Evolutionary conservation across 1,139 yeast genomes (phyloP).

Genomic region (Saccharomyces hybrid): DNA sequence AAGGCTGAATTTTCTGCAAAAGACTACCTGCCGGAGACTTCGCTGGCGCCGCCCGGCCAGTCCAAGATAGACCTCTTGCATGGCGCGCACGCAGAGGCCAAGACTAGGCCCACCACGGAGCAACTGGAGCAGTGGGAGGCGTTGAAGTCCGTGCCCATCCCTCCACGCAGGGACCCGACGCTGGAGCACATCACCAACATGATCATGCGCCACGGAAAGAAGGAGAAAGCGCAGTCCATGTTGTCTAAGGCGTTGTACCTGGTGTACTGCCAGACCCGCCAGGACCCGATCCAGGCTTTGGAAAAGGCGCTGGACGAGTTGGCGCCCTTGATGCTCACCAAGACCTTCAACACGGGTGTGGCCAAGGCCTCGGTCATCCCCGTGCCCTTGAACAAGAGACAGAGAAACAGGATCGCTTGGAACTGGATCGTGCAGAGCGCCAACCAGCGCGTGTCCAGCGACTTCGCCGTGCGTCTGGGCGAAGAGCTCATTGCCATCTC

Average conservation of each 20-base stretch:
- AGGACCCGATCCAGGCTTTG: conserved; percentile 68
- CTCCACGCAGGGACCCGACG: conserved; percentile 60
- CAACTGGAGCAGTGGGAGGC: conserved; percentile 50
- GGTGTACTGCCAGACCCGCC: conserved; percentile 35
- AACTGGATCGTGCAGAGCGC: conserved; percentile 85
- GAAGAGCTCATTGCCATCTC: conserved; percentile 78
- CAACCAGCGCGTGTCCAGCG: conserved; percentile 67
- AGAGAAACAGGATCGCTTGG: conserved; percentile 80
- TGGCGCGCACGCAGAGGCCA: conserved; percentile 16
- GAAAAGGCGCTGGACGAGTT: conserved; percentile 68
- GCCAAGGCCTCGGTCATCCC: conserved; percentile 82
- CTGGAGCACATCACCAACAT: conserved; percentile 73
- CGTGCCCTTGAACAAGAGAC: conserved; percentile 71
- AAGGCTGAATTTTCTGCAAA: conserved; percentile 38
- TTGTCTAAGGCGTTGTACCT: conserved; percentile 75
- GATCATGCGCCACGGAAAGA: conserved; percentile 90
- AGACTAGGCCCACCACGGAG: conserved; percentile 44
- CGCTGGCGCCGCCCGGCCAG: conserved; percentile 33
- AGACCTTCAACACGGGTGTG: conserved; percentile 72
- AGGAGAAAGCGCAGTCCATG: conserved; percentile 67
- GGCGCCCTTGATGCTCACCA: conserved; percentile 78
- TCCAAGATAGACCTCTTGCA: conserved; percentile 38
- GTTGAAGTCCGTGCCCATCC: conserved; percentile 48
- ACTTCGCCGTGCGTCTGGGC: conserved; percentile 78
- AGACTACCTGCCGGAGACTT: conserved; percentile 30